phyloP scores from a whole-genome alignment of 768 basidiomycete species.

The Xerocomellus chrysenteron region DNA sequence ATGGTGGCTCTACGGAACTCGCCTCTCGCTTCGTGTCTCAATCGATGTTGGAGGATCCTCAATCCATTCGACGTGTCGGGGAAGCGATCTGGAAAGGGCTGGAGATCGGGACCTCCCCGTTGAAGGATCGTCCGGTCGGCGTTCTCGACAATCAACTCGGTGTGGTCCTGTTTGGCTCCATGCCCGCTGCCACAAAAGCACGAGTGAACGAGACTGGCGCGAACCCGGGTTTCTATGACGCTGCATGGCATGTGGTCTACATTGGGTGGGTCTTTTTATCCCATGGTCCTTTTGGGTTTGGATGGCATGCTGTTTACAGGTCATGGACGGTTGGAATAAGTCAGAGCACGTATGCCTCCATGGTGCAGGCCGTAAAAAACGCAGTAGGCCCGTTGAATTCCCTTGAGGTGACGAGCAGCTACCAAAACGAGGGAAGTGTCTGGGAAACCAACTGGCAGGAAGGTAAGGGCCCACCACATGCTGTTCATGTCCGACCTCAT shows the following conservation, averaged over 20 bases:
- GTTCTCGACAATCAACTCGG: not conserved
- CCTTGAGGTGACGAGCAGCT: constrained; percentile 15
- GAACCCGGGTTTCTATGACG: constrained; percentile 19
- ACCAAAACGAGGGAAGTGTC: constrained; percentile 19
- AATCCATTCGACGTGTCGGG: constrained; percentile 5
- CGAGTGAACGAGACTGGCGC: constrained; percentile 16
- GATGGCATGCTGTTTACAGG: not conserved
- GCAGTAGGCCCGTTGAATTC: constrained; percentile 7
- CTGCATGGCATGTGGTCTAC: constrained; percentile 14
- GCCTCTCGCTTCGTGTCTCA: constrained; percentile 17
- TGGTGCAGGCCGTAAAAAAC: not conserved
- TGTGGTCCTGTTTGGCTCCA: not conserved
- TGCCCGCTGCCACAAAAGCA: constrained; percentile 1
- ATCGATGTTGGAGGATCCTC: constrained; percentile 3
- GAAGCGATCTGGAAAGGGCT: constrained; percentile 14
- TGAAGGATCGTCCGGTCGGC: not conserved
- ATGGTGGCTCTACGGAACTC: constrained; percentile 9
- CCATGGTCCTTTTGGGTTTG: not conserved
- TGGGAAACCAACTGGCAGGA: constrained; percentile 17
- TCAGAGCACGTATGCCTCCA: not conserved
- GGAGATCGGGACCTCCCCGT: not conserved
- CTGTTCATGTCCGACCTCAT: not conserved
- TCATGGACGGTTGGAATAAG: constrained; percentile 12
- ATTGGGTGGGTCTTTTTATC: not conserved
- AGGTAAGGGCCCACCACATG: not conserved